These are phyloP conservation scores for Favolaschia claudopus DNA, from an alignment of 768 basidiomycete species.

Conservation along the genomic window DNA sequence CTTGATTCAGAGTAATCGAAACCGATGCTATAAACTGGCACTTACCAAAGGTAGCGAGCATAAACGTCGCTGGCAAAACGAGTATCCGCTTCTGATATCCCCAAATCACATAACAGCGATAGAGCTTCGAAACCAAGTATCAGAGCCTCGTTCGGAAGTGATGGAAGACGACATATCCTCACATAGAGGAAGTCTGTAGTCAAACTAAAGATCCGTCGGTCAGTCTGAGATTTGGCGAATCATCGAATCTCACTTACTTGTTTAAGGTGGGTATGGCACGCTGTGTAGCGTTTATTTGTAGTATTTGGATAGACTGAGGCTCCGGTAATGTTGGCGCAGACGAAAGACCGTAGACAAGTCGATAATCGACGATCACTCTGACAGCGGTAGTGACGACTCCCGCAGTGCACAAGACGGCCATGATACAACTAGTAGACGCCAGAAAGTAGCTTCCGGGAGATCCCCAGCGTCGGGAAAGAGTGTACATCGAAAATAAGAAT, in stretches of 20 bases:
- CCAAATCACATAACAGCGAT: constrained; percentile 5
- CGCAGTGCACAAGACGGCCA: too few relatives aligned
- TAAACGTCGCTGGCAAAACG: not conserved
- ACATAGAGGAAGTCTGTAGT: not conserved
- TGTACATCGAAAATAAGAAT: too few relatives aligned
- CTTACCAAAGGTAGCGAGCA: not conserved
- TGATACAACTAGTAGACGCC: too few relatives aligned
- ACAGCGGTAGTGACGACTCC: too few relatives aligned
- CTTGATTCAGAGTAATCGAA: not conserved
- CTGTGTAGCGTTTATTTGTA: not conserved
- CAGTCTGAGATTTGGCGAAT: not conserved
- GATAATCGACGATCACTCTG: too few relatives aligned
- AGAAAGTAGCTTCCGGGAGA: too few relatives aligned
- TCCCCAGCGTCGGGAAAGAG: too few relatives aligned
- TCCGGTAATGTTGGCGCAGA: too few relatives aligned
- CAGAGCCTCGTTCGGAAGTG: not conserved
- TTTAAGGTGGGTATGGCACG: not conserved
- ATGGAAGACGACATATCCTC: not conserved
- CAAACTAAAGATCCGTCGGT: not conserved
- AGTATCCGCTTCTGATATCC: not conserved
- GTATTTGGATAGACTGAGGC: too few relatives aligned
- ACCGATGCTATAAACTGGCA: too few relatives aligned
- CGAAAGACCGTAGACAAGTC: too few relatives aligned
- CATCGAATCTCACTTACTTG: not conserved
- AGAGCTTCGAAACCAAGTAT: not conserved